Evolutionary conservation across 176 grass and related monocot genomes (phyloP).

Genomic region (barley (Hordeum vulgare)): DNA sequence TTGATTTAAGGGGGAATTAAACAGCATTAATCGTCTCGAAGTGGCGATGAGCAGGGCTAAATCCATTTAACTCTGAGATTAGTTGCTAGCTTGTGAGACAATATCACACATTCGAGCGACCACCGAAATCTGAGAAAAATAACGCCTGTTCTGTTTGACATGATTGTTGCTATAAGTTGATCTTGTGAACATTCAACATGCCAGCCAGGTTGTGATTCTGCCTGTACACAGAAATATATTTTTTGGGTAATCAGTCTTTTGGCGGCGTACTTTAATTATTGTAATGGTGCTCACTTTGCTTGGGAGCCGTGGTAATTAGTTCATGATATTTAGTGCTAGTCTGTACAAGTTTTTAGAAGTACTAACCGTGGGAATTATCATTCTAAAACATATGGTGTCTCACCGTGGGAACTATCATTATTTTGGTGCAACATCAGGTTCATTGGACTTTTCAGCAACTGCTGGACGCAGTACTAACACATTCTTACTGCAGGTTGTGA

Average conservation of each 20-base stretch:
- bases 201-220: not conserved
- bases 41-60: not conserved
- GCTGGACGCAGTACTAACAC: not conserved
- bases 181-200: conserved; percentile 23
- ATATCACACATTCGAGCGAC: not conserved
- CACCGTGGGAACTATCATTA: not conserved
- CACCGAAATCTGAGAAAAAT: not conserved
- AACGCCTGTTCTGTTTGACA: not conserved
- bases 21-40: not conserved
- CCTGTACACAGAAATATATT: not conserved
- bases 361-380: too few species aligned
- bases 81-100: not conserved
- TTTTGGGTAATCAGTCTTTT: not conserved
- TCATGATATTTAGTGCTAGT: too few species aligned
- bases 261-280: not conserved
- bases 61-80: not conserved
- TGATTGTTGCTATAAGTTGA: conserved; percentile 10
- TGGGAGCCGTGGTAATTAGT: not conserved
- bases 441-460: not conserved
- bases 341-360: too few species aligned
- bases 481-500: conserved; percentile 51
- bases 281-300: not conserved
- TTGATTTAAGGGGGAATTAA: too few species aligned
- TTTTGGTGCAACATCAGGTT: not conserved
- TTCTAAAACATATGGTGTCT: not conserved